Evolutionary conservation across 2,329 filamentous ascomycete species (phyloP), one percentile per base, ranked within the genome.

Genomic region (Epichloe brachyelytri): DNA sequence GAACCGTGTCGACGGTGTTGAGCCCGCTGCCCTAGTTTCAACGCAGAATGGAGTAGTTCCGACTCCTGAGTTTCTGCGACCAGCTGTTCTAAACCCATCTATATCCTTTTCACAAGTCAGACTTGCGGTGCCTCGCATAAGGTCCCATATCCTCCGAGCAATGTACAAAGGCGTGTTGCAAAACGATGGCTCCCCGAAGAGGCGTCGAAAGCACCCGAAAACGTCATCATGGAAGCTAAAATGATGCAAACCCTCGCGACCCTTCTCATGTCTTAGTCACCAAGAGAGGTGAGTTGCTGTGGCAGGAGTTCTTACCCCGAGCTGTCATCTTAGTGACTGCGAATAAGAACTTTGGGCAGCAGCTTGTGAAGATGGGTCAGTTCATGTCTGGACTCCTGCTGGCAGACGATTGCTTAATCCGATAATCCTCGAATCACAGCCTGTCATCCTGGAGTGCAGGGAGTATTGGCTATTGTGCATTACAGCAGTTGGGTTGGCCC

Each of bases 381-480:
- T 98, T 7, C 88, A 95, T 62, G 79, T 88, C 8, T 98, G 93
- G 90, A 91, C 90, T 1, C 88, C 91, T 2, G 88, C 90, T 14
- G 93, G 93, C 12, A 81, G 94, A 55, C 80, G 94, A 49, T 73
- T 95, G 20, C 74, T 95, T 51, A 95, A 88, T 60, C 83, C 90
- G 4, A 76, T 96, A 56, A 78, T 96, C 5, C 71, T 97, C 15
- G 93, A 98, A 68, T 83, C 91, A 2, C 90, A 97, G 60, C 88
- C 93, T 0, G 90, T 97, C 34, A 93, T 98, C 51, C 75, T 98
- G 26, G 93, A 97, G 64, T 91, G 86, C 60, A 81, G 90, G 51
- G 87, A 86, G 11, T 86, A 86, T 70, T 97, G 88, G 86, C 71
- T 98, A 5, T 75, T 98, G 48, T 91, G 86, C 62, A 85, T 98